Conservation (phyloP, 257 asterid genomes). For the Solanum appendiculatum region DNA sequence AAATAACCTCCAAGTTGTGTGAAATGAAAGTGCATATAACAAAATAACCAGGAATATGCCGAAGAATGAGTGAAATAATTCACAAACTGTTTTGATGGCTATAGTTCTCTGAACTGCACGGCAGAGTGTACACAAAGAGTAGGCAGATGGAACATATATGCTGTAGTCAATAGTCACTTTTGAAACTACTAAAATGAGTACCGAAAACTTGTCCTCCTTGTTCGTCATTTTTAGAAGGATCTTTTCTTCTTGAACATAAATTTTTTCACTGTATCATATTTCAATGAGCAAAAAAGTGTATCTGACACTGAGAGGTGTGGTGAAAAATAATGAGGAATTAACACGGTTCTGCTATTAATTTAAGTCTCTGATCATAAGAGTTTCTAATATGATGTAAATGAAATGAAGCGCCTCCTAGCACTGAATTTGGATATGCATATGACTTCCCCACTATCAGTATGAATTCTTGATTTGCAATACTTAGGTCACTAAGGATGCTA, state of each 20-base stretch:
- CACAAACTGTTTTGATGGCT: background rate
- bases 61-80: background rate
- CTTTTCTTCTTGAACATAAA: background rate
- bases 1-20: background rate
- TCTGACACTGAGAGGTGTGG: background rate
- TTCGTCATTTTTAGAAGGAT: background rate
- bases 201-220: background rate
- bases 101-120: background rate
- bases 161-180: background rate
- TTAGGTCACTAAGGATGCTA: conserved; percentile 52
- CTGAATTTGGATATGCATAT: background rate
- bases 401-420: background rate
- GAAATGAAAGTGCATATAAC: background rate
- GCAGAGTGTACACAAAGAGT: background rate
- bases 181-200: background rate
- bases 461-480: background rate
- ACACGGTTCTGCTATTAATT: background rate
- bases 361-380: background rate
- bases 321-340: background rate
- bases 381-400: background rate
- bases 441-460: background rate
- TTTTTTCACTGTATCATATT: background rate
- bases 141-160: background rate
- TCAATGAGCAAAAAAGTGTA: background rate
- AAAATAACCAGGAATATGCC: background rate